Conservation (phyloP, 2,329 filamentous ascomycete genomes). For the Verticillium zaregamsianum region DNA sequence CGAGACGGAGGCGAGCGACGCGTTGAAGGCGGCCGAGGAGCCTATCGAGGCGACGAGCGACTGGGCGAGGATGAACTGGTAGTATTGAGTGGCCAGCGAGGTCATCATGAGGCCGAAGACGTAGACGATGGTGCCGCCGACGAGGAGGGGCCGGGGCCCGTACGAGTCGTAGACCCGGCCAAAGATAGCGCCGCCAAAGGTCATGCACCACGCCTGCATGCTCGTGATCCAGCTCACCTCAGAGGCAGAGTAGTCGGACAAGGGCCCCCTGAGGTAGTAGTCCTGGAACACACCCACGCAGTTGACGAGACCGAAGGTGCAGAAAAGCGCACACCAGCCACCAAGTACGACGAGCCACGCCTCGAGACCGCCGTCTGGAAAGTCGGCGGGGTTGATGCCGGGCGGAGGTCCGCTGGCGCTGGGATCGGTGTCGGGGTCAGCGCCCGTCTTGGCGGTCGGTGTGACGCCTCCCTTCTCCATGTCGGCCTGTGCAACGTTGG, state of each 20-base stretch:
- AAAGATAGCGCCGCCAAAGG: constrained; percentile 33
- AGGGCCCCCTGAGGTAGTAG: constrained; percentile 34
- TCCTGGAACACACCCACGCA: constrained; percentile 43
- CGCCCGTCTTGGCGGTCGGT: constrained; percentile 3
- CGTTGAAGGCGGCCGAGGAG: constrained; percentile 28
- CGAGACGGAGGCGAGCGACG: constrained; percentile 30
- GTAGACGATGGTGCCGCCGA: constrained; percentile 28
- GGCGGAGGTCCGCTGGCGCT: neutral
- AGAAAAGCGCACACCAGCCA: constrained; percentile 13
- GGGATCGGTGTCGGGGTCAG: neutral
- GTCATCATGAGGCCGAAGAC: constrained; percentile 39
- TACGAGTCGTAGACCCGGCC: constrained; percentile 39
- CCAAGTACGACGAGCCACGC: constrained; percentile 22
- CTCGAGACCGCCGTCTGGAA: constrained; percentile 18
- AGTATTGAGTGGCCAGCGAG: constrained; percentile 39
- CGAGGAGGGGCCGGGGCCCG: constrained; percentile 32
- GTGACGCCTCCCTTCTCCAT: constrained; percentile 25
- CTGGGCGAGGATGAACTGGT: constrained; percentile 34
- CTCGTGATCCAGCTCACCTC: constrained; percentile 42
- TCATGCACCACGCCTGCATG: constrained; percentile 35
- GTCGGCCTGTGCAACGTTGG: constrained; percentile 23
- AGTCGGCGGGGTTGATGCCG: neutral
- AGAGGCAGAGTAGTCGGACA: constrained; percentile 25
- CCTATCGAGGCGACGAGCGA: constrained; percentile 34
- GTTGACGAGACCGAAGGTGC: constrained; percentile 31